These are phyloP conservation scores for Kodamaea sp. DNA, from an alignment of 1,139 yeast genomes.

Conservation along the genomic window DNA sequence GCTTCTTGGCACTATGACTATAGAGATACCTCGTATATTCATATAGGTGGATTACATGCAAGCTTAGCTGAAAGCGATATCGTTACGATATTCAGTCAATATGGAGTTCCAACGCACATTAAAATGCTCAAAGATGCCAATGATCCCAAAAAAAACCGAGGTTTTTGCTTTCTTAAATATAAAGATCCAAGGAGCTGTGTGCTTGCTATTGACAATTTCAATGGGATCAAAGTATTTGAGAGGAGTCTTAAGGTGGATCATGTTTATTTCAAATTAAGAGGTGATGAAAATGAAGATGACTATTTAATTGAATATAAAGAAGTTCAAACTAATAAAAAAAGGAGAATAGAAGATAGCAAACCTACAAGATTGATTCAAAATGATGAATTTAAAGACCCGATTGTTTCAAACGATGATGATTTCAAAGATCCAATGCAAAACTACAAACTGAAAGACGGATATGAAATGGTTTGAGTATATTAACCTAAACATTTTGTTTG, in stretches of 20 bases:
- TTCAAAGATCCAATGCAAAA: constrained; percentile 4
- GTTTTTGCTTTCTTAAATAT: constrained; percentile 81
- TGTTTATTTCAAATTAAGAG: constrained; percentile 57
- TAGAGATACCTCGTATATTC: constrained; percentile 55
- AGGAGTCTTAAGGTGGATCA: constrained; percentile 70
- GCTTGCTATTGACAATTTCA: constrained; percentile 84
- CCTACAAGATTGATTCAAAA: constrained; percentile 4
- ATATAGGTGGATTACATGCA: constrained; percentile 68
- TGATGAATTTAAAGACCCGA: constrained; percentile 1
- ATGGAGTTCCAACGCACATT: constrained; percentile 80
- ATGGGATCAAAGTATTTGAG: constrained; percentile 65
- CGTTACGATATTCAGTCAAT: constrained; percentile 78
- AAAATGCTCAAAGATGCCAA: constrained; percentile 66
- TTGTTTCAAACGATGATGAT: constrained; percentile 1
- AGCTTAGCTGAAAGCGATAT: constrained; percentile 72
- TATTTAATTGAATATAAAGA: constrained; percentile 33
- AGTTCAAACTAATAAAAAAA: constrained; percentile 8
- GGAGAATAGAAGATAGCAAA: constrained; percentile 7
- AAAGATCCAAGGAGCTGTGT: constrained; percentile 79
- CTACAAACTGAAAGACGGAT: not conserved
- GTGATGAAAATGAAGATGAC: constrained; percentile 48
- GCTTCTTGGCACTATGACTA: constrained; percentile 93
- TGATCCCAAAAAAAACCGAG: constrained; percentile 60
- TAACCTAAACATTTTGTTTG: not conserved
- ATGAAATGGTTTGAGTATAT: not conserved